Evolutionary conservation across 306 rosid genomes (phyloP).

Genomic region (Styphnolobium japonicum): DNA sequence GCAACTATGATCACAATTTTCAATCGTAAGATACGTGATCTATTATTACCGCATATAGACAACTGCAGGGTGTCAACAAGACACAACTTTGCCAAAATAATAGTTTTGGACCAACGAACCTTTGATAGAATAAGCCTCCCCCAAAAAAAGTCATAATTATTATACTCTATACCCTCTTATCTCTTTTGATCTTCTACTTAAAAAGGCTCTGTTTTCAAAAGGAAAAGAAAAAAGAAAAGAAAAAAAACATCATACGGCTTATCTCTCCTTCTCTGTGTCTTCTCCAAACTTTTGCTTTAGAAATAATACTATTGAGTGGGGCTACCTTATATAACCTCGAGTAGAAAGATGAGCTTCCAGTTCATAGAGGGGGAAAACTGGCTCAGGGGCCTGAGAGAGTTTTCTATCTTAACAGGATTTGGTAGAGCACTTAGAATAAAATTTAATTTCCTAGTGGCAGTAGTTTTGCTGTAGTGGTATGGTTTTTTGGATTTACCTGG

Average conservation of each 20-base stretch:
- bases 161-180: neutral
- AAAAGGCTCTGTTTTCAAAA: neutral
- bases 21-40: neutral
- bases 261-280: neutral
- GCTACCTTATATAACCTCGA: constrained; percentile 17
- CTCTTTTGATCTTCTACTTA: neutral
- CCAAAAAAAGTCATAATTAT: neutral
- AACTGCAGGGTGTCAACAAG: neutral
- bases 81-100: neutral
- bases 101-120: neutral
- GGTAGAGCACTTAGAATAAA: constrained; percentile 26
- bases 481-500: constrained; percentile 6
- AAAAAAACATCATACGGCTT: neutral
- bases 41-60: neutral
- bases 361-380: neutral
- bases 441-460: constrained; percentile 35
- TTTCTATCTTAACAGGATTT: constrained; percentile 38
- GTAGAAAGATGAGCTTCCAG: constrained; percentile 1
- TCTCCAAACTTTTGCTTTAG: neutral
- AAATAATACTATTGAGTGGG: neutral
- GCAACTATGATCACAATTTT: no score
- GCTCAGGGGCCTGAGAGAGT: neutral
- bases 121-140: neutral
- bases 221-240: neutral
- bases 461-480: constrained; percentile 25